A percentile compares a stretch with the other conserved stretches of the same genome.
Evolutionary conservation across 495 filamentous ascomycete species (phyloP).

Genomic region (Podospora bellae-mahoneyi): DNA sequence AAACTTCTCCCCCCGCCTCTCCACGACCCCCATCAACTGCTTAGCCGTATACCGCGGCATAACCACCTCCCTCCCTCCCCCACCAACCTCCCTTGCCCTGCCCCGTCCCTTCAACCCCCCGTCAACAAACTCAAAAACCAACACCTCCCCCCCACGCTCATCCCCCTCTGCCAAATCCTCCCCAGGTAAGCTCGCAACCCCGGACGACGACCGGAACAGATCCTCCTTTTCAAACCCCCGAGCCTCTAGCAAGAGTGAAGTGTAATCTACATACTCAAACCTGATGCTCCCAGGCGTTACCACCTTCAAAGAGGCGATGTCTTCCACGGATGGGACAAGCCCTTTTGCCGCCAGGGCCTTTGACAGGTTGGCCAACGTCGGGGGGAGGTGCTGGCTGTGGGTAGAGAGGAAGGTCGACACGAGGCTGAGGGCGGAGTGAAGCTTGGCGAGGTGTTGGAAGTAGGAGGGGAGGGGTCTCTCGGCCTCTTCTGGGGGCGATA

Average conservation of each 20-base stretch:
- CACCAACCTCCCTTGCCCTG: conserved; percentile 62
- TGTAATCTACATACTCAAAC: conserved; percentile 84
- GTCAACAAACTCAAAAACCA: conserved; percentile 76
- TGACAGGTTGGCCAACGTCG: conserved; percentile 85
- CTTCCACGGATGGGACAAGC: conserved; percentile 64
- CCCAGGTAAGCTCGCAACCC: conserved; percentile 29
- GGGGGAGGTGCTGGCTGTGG: conserved; percentile 78
- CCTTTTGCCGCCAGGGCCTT: conserved; percentile 80
- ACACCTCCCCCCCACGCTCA: conserved; percentile 33
- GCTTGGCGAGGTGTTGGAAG: conserved; percentile 70
- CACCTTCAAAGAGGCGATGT: conserved; percentile 59
- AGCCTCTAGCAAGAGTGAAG: conserved; percentile 72
- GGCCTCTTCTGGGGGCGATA: conserved; percentile 23
- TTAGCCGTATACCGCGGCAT: conserved; percentile 94
- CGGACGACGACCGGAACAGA: conserved; percentile 30
- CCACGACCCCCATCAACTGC: conserved; percentile 85
- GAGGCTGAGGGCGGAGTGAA: conserved; percentile 80
- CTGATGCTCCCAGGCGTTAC: conserved; percentile 65
- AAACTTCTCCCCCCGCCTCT: conserved; percentile 88
- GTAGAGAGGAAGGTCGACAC: conserved; percentile 94
- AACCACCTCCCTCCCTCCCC: conserved; percentile 63
- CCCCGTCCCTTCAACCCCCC: conserved; percentile 66
- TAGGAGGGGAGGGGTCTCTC: conserved; percentile 46
- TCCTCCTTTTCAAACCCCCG: conserved; percentile 59
- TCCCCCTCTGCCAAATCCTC: conserved; percentile 43